Evolutionary conservation across 805 yeast genomes (phyloP).

Genomic region (Wickerhamiella shivajii): DNA sequence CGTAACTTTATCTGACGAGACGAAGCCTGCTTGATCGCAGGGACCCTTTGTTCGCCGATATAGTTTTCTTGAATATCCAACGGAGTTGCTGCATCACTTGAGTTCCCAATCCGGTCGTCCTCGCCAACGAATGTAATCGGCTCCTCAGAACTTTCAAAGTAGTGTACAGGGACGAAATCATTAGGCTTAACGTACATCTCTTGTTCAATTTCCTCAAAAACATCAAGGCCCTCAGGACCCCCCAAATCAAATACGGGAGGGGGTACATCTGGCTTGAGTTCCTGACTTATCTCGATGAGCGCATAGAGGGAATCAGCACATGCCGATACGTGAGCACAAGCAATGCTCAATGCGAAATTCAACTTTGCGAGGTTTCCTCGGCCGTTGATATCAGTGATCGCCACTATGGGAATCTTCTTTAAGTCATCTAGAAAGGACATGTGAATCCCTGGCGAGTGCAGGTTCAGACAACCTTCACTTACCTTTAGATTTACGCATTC

Average conservation of each 20-base stretch:
- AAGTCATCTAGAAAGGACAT: background rate
- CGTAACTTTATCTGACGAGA: constrained; percentile 31
- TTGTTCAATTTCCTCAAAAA: constrained; percentile 31
- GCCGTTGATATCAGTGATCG: background rate
- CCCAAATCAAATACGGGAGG: constrained; percentile 10
- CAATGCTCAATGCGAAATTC: constrained; percentile 3
- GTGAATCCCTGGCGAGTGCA: background rate
- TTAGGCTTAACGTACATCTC: constrained; percentile 25
- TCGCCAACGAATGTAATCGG: no score
- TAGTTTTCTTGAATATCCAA: constrained; percentile 16
- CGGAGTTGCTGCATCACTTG: no score
- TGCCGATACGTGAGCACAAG: constrained; percentile 16
- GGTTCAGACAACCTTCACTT: constrained; percentile 3
- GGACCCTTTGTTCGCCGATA: no score
- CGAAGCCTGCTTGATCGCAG: constrained; percentile 20
- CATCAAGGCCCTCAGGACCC: constrained; percentile 27
- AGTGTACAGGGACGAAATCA: no score
- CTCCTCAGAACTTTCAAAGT: no score
- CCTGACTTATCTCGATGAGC: constrained; percentile 49
- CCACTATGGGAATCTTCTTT: background rate
- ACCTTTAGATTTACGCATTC: constrained; percentile 1
- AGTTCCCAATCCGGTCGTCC: no score
- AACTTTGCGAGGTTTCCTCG: constrained; percentile 5
- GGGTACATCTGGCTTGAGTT: constrained; percentile 52
- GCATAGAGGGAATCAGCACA: constrained; percentile 83